A percentile compares a stretch with the other conserved stretches of the same genome.
Evolutionary conservation across 768 basidiomycete species (phyloP).

Genomic region (Holtermannia corniformis): DNA sequence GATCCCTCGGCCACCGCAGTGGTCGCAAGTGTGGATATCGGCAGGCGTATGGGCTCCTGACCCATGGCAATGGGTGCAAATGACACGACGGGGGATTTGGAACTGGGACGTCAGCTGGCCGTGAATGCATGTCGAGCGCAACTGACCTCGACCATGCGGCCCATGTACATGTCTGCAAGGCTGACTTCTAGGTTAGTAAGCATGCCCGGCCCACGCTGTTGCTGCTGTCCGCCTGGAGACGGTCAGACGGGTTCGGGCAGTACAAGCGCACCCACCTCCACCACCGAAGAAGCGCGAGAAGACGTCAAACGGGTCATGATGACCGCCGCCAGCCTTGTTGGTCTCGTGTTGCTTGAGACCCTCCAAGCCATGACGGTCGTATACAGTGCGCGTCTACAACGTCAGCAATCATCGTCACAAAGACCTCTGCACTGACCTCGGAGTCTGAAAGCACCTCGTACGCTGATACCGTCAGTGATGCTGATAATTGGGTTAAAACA

Average conservation of each 20-base stretch:
- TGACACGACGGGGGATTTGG: slow-evolving; percentile 77
- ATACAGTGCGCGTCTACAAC: slow-evolving; percentile 75
- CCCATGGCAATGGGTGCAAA: slow-evolving; percentile 95
- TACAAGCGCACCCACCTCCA: slow-evolving; percentile 30
- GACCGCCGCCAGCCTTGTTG: slow-evolving; percentile 55
- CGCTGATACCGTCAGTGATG: slow-evolving; percentile 44
- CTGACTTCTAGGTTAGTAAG: slow-evolving; percentile 55
- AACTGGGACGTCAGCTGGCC: slow-evolving; percentile 50
- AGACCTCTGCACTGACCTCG: slow-evolving; percentile 49
- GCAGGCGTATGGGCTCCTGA: slow-evolving; percentile 81
- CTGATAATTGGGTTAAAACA: slow-evolving; percentile 27
- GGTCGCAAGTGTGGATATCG: slow-evolving; percentile 76
- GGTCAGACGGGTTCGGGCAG: not conserved
- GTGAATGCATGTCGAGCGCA: no score
- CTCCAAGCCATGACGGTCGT: slow-evolving; percentile 87
- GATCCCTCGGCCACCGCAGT: slow-evolving; percentile 76
- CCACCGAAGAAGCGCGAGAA: slow-evolving; percentile 88
- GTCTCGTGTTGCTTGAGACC: slow-evolving; percentile 78
- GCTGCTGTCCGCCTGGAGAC: slow-evolving; percentile 30
- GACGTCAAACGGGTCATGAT: slow-evolving; percentile 85
- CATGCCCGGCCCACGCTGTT: slow-evolving; percentile 42
- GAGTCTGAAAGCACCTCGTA: slow-evolving; percentile 90
- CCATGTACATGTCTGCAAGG: slow-evolving; percentile 79
- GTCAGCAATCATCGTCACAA: slow-evolving; percentile 1
- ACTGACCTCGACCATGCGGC: slow-evolving; percentile 70